Conservation (phyloP, 2,329 filamentous ascomycete species). For the Rhynchosporium graminicola region DNA sequence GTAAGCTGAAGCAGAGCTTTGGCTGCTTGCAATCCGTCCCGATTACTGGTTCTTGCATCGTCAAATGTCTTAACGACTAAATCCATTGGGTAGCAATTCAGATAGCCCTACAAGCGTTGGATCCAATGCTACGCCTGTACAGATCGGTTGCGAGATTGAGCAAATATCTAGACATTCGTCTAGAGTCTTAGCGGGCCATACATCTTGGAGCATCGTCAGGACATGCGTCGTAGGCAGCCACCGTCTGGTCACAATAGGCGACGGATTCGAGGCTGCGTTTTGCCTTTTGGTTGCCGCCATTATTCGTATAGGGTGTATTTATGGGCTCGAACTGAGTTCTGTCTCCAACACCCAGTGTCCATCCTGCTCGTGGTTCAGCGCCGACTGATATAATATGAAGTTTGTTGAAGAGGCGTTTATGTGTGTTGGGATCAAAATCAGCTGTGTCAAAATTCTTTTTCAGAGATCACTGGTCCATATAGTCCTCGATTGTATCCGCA, state of each 20-base stretch:
- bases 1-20: too few relatives aligned
- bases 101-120: not conserved
- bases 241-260: not conserved
- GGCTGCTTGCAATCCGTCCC: too few relatives aligned
- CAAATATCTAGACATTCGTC: not conserved
- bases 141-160: not conserved
- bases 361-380: conserved; percentile 1
- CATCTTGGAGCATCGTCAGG: not conserved
- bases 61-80: not conserved
- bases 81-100: not conserved
- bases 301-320: not conserved
- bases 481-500: conserved; percentile 1
- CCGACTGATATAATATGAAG: not conserved
- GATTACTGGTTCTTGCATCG: not conserved
- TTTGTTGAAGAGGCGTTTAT: not conserved
- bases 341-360: conserved; percentile 1
- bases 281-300: not conserved
- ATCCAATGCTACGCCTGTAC: conserved; percentile 5
- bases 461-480: conserved; percentile 1
- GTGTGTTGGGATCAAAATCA: not conserved
- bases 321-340: not conserved
- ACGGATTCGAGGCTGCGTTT: not conserved
- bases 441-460: not conserved
- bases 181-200: not conserved
- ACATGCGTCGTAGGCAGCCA: not conserved